Conservation (phyloP, 257 asterid species). For the Penstemon barbatus region DNA sequence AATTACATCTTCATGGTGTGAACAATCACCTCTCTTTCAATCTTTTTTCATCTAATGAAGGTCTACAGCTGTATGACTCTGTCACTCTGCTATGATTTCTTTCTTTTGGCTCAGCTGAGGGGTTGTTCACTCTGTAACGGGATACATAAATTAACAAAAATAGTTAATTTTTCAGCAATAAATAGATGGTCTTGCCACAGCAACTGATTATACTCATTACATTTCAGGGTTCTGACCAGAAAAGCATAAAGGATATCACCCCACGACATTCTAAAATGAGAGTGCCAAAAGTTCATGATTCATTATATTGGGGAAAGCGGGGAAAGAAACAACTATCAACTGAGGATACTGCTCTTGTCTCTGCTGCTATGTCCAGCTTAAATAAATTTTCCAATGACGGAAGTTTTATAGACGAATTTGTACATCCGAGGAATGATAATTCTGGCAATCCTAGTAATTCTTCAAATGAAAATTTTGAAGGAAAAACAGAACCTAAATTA, state of each 20-base stretch:
- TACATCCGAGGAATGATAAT: conserved; percentile 38
- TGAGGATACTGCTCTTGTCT: conserved; percentile 63
- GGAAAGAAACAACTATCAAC: conserved; percentile 48
- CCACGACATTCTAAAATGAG: conserved; percentile 65
- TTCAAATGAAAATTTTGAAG: conserved; percentile 32
- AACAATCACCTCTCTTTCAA: conserved; percentile 4
- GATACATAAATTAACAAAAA: background rate
- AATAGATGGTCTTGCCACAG: conserved; percentile 6
- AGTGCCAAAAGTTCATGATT: conserved; percentile 72
- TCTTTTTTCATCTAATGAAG: background rate
- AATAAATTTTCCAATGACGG: conserved; percentile 79
- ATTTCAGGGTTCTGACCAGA: conserved; percentile 34
- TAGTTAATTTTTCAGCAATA: background rate
- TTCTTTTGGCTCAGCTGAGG: background rate
- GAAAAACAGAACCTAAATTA: conserved; percentile 34
- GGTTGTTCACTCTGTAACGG: background rate
- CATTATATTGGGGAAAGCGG: conserved; percentile 80
- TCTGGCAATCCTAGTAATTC: conserved; percentile 34
- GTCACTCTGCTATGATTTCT: background rate
- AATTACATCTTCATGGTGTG: background rate
- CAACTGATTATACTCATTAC: conserved; percentile 21
- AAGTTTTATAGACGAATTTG: conserved; percentile 58
- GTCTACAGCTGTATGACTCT: background rate
- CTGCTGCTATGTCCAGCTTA: conserved; percentile 72
- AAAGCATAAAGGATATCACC: conserved; percentile 37